Base-by-base conservation (phyloP, 345 rosid genomes). In the Linum trigynum region DNA sequence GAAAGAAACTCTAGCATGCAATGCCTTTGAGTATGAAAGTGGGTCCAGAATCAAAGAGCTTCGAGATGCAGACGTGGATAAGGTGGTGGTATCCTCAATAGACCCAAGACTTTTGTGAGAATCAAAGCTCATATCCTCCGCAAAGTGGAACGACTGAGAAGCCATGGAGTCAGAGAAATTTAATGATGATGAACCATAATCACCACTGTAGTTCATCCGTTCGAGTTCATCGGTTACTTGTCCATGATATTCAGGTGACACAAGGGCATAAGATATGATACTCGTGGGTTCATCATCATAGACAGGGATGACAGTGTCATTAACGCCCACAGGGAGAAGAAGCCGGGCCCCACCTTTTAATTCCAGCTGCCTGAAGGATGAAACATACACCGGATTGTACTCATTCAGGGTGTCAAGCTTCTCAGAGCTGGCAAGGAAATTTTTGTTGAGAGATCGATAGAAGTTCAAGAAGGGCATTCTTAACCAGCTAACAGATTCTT, bases 191-290 rank as follows among this genome's bases (percentile, higher is more conserved):
- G 89, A 82, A 62, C 62, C 64, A 76, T 62, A 57, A 81, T 87
- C 53, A 67, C 72, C 39, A 70, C 80, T 23, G 32, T 23, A 23
- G 32, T 23, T 23, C 32, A 68, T 86, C 87, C 72, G 78, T 86
- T 50, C 75, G 55, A 76, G 78, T 84, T 78, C 84, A 95, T 87
- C 90, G 61, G 84, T 83, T 75, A 85, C 75, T 72, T 82, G 95
- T 40, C 73, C 72, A 69, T 72, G 79, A 82, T 72, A 72, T 5
- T 67, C 71, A n/a, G 68, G 35, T 72, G 76, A 72, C 11, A 67
- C 55, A 5, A 72, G 71, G 37, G 71, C 71, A 72, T 67, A 67
- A 48, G 76, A 64, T 67, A 72, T 58, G 8, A 72, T 63, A 55
- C 76, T 72, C 11, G 71, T 72, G 40, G 76, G 76, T 53, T 72